Base-by-base conservation (phyloP, 108 stramenopile genomes). In the Nitzschia inconspicua region DNA sequence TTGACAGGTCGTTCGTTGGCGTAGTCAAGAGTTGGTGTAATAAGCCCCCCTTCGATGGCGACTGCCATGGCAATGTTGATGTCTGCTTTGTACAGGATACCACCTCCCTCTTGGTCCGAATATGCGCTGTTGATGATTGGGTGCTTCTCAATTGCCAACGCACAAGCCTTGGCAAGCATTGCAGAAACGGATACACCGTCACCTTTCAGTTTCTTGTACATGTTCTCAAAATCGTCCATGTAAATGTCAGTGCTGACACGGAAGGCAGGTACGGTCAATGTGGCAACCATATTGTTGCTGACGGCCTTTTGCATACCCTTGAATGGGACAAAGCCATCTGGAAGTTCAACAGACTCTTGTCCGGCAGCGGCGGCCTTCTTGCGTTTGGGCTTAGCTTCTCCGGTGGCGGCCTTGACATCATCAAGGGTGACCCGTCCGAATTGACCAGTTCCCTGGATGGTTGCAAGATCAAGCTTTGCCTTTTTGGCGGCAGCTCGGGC, bases 11-110 rank as follows among this genome's bases (percentile, higher is more conserved):
- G 76, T 59, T 93, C 83, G 74, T 98, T 94, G 19, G 95, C 95
- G 48, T 96, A 90, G 63, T 73, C 86, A 36, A 98, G 79, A 26
- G 86, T 89, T 6, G 97, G 97, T 6, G 97, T 98, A 53, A 98
- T 98, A 34, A 98, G 84, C 2, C 97, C 97, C n/a, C 97, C 97
- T 19, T 97, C 96, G 57, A 98, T 93, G 19, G 97, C 93, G 14
- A 98, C 97, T 25, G 97, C 97, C 94, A 95, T 97, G 47, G 97
- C 96, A 72, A 98, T 91, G 69, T 98, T 98, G 65, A 98, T 95
- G 61, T 98, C 94, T 44, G 70, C 75, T 65, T 97, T 97, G 84
- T 93, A 98, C 37, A 73, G 44, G 41, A 88, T 86, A 36, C 85
- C 89, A 16, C 78, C 78, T 0, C 82, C 81, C 14, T 52, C 67